Evolutionary conservation across 768 basidiomycete genomes (phyloP), one percentile per base, ranked within the genome.

Genomic region (Gloeophyllum trabeum): DNA sequence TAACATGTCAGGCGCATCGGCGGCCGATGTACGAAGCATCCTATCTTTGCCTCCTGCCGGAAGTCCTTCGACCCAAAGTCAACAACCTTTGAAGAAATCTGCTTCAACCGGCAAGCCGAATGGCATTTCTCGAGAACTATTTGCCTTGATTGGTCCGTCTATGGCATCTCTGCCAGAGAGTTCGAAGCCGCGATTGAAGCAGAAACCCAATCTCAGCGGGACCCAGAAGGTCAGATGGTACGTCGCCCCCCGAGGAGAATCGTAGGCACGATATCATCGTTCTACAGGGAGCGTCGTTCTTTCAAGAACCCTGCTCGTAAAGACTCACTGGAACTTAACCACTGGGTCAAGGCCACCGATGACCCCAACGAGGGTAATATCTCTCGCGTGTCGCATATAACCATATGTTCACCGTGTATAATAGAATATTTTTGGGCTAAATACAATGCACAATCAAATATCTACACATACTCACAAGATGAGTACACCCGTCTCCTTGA

Each of bases 91-190:
- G 28, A 21, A 37, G 10, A 21, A 21, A 21, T 10, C 36, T 10
- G 36, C 13, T 6, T 37, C 10, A 10, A 37, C 36, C 20, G 10
- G 73, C 54, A 89, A 86, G 60, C 87, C 87, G 3, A 88, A 91
- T 16, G 93, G 94, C 16, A 92, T 97, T 46, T 83, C 91, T 0
- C 71, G 92, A 50, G 93, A 97, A 60, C 71, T 99, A 2, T 97
- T 86, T 63, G 81, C 86, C 1, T 76, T 99, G 45, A 97, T 99
- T 49, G 94, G 94, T n/a, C 80, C 89, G 46, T 85, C 88, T 38
- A 84, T 85, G 7, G 92, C 94, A 0, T 79, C 84, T 2, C 71
- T 98, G 39, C 75, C 85, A 24, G 81, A 86, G 51, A 71, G 81
- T 45, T 71, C 81, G 21, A 86, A 88, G 56, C 86, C 88, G 25